Evolutionary conservation across 108 stramenopile species (phyloP).

Genomic region (Nitzschia sp.): DNA sequence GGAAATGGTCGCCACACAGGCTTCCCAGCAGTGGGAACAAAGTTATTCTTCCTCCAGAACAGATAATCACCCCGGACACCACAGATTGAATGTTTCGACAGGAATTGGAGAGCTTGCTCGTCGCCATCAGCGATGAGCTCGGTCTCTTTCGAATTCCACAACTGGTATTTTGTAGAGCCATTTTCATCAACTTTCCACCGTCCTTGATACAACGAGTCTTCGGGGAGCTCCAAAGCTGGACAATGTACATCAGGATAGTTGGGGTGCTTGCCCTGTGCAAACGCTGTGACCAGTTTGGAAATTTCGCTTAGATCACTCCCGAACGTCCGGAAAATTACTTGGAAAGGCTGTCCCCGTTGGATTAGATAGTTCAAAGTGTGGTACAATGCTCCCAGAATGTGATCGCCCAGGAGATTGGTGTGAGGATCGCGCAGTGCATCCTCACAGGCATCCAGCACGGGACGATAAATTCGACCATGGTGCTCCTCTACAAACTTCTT

Average conservation of each 20-base stretch:
- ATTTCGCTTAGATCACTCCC: slow-evolving; percentile 71
- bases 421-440: slow-evolving; percentile 29
- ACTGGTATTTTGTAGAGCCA: slow-evolving; percentile 23
- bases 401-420: slow-evolving; percentile 18
- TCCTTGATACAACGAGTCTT: slow-evolving; percentile 44
- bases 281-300: slow-evolving; percentile 54
- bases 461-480: slow-evolving; percentile 56
- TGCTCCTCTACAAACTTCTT: slow-evolving; percentile 54
- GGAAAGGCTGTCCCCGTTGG: slow-evolving; percentile 4
- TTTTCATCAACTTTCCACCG: slow-evolving; percentile 43
- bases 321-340: slow-evolving; percentile 79
- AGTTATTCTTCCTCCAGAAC: slow-evolving; percentile 62
- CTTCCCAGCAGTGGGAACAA: slow-evolving; percentile 74
- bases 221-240: slow-evolving; percentile 44
- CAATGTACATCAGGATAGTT: slow-evolving; percentile 55
- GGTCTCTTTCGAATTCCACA: slow-evolving; percentile 34
- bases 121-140: slow-evolving; percentile 59
- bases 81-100: slow-evolving; percentile 48
- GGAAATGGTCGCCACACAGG: slow-evolving; percentile 71
- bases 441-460: slow-evolving; percentile 16
- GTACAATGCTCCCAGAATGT: slow-evolving; percentile 78
- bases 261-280: slow-evolving; percentile 77
- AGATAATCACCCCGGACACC: slow-evolving; percentile 82
- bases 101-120: slow-evolving; percentile 53
- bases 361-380: slow-evolving; percentile 48